Evolutionary conservation across 2,329 filamentous ascomycete species (phyloP).

Genomic region (Cryphonectria nitschkei): DNA sequence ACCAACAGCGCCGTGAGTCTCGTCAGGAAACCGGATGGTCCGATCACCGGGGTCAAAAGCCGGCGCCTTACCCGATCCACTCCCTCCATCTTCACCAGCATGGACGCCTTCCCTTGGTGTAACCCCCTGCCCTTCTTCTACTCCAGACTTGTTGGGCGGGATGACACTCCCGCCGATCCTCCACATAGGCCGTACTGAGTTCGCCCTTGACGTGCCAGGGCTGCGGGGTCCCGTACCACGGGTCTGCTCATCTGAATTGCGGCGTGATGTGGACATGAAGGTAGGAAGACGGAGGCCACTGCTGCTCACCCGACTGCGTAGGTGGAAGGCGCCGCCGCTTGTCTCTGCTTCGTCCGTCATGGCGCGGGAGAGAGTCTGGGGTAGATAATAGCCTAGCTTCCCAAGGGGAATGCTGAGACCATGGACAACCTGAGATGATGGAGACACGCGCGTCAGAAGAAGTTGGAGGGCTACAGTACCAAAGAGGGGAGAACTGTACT

Average conservation of each 20-base stretch:
- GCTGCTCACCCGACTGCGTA: constrained; percentile 38
- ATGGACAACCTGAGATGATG: constrained; percentile 65
- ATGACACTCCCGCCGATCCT: constrained; percentile 48
- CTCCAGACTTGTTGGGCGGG: constrained; percentile 14
- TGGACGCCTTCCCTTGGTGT: background rate
- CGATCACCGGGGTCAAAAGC: constrained; percentile 35
- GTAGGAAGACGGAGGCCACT: constrained; percentile 32
- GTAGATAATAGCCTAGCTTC: constrained; percentile 66
- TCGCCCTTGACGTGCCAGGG: constrained; percentile 30
- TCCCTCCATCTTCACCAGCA: constrained; percentile 19
- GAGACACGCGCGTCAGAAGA: background rate
- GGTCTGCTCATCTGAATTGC: constrained; percentile 21
- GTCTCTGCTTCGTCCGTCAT: constrained; percentile 32
- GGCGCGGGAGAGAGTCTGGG: constrained; percentile 62
- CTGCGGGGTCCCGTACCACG: constrained; percentile 18
- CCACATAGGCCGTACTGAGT: constrained; percentile 39
- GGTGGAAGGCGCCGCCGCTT: constrained; percentile 33
- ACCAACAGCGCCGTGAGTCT: constrained; percentile 29
- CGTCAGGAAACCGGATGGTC: constrained; percentile 51
- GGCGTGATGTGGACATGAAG: constrained; percentile 17
- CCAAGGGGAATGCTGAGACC: constrained; percentile 80
- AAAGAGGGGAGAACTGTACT: constrained; percentile 41
- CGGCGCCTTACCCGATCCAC: constrained; percentile 6
- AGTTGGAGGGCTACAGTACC: background rate
- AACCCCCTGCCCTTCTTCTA: background rate